Evolutionary conservation across 2,329 filamentous ascomycete species (phyloP).

Genomic region (Ilyonectria sp.): DNA sequence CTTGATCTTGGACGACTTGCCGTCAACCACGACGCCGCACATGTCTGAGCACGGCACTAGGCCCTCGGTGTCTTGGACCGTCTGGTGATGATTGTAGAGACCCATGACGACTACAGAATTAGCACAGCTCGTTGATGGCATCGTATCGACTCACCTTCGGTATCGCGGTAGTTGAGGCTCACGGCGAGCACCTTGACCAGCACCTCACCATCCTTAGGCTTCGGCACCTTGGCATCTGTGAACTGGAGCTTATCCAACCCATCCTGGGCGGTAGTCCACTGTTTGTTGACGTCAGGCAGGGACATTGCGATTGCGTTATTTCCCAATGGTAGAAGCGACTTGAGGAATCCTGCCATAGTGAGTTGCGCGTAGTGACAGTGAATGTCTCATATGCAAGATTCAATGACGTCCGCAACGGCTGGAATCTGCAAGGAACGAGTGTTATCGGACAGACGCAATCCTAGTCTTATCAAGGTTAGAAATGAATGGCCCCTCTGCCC

Average conservation of each 20-base stretch:
- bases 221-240: conserved; percentile 61
- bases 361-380: neutral
- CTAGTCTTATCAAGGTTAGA: conserved; percentile 6
- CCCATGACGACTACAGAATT: conserved; percentile 71
- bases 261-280: conserved; percentile 70
- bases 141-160: conserved; percentile 56
- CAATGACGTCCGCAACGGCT: conserved; percentile 7
- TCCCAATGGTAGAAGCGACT: conserved; percentile 42
- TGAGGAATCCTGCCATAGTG: conserved; percentile 41
- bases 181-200: conserved; percentile 64
- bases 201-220: conserved; percentile 66
- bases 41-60: conserved; percentile 80
- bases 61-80: conserved; percentile 56
- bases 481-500: neutral
- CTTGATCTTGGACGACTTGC: conserved; percentile 59
- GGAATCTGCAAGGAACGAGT: neutral
- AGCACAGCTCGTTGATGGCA: neutral
- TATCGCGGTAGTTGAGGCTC: conserved; percentile 66
- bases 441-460: neutral
- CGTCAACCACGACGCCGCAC: conserved; percentile 73
- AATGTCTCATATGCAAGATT: conserved; percentile 6
- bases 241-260: conserved; percentile 69
- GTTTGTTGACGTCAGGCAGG: conserved; percentile 53
- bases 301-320: conserved; percentile 31
- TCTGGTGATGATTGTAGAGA: conserved; percentile 76